phyloP scores from a whole-genome alignment of 345 rosid genomes.

The Arabis hirsuta region DNA sequence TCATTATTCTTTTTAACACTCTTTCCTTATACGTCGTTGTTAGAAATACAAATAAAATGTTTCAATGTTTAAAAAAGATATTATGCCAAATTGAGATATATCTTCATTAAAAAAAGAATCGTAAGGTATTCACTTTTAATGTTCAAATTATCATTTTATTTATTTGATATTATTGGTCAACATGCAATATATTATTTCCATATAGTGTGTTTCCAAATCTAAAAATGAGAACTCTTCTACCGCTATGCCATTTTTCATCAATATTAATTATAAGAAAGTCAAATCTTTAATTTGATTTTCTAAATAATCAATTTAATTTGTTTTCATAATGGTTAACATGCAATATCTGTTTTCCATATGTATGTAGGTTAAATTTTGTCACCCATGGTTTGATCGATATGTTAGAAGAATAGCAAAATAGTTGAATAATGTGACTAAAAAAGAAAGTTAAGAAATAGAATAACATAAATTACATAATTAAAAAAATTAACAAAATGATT shows the following conservation, averaged over 20 bases:
- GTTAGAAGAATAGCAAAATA: too few relatives aligned
- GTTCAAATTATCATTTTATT: background rate
- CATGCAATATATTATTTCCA: constrained; percentile 26
- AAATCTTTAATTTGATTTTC: background rate
- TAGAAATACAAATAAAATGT: background rate
- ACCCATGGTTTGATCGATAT: too few relatives aligned
- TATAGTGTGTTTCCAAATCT: background rate
- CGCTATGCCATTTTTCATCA: background rate
- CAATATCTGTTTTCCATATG: background rate
- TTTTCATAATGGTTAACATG: background rate
- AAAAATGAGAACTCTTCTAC: background rate
- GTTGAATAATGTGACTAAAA: too few relatives aligned
- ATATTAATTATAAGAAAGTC: background rate
- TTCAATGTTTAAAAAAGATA: background rate
- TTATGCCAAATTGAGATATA: background rate
- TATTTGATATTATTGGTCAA: constrained; percentile 14
- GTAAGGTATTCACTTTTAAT: background rate
- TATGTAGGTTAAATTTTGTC: background rate
- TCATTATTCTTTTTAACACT: background rate
- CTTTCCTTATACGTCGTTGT: background rate
- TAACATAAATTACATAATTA: too few relatives aligned
- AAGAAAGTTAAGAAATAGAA: too few relatives aligned
- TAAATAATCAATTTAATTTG: background rate
- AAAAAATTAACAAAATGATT: too few relatives aligned
- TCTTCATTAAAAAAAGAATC: too few relatives aligned